Base-by-base conservation (phyloP, 306 rosid genomes). In the Rubus parviflorus region DNA sequence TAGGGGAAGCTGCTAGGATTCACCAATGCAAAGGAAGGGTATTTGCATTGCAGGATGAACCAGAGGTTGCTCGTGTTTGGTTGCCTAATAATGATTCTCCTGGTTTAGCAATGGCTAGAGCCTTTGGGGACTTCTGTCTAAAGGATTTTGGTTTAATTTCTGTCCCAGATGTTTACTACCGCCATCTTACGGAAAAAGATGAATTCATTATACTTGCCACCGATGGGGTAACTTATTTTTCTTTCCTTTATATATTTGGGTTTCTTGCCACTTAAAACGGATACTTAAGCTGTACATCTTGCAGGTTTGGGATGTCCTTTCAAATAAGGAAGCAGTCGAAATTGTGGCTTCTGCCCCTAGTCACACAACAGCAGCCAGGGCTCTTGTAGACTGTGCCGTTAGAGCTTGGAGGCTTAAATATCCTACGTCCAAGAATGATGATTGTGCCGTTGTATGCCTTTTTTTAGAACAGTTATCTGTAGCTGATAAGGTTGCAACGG, bases 71-170 rank as follows among this genome's bases (percentile, higher is more conserved):
- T 42, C 85, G 91, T n/a, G 87, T 87, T 35, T 87, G 91, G 91
- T 78, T 87, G 77, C 91, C 91, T 4, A 75, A 82, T 57, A 85
- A 73, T 37, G 91, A 87, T 69, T 83, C 91, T 6, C 91, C 91
- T 49, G 91, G 91, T 75, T 77, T 87, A 72, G 91, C 91, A 10
- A 87, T 87, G 91, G 89, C 91, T 30, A 83, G 91, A 52, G 91
- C 91, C 63, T 87, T 87, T 35, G 91, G 91, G 38, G 91, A 87
- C 73, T 87, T 87, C 52, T 87, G 90, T 75, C 83, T 87, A 22
- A 87, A 87, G 86, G 88, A 87, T 81, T 87, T 82, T 61, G 91
- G 91, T 72, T 72, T 87, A 48, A 87, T 87, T 56, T 87, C 91
- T 1, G 78, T 85, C 16, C 91, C 91, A 4, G 87, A 85, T 49